phyloP scores from a whole-genome alignment of 1,139 yeast genomes.

The Saccharomyces hybrid region DNA sequence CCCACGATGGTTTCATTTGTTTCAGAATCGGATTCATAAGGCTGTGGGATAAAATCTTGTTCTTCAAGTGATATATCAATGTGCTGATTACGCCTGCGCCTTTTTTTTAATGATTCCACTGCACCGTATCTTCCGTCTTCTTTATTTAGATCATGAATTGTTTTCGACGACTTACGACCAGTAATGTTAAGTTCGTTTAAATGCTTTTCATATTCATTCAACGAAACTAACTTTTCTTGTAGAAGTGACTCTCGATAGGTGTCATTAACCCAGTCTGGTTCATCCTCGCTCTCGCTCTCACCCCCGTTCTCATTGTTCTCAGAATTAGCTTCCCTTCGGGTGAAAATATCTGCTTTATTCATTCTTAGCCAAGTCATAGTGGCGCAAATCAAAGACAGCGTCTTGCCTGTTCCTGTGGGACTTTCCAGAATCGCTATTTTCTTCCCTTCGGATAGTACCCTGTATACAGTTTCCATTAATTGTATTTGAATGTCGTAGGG shows the following conservation, averaged over 20 bases:
- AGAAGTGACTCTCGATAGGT: constrained; percentile 35
- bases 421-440: constrained; percentile 83
- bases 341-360: constrained; percentile 36
- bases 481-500: constrained; percentile 77
- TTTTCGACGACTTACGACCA: constrained; percentile 7
- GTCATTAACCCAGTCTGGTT: constrained; percentile 54
- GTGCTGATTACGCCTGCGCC: constrained; percentile 16
- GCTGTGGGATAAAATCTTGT: constrained; percentile 22
- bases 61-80: constrained; percentile 20
- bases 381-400: constrained; percentile 79
- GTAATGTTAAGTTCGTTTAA: constrained; percentile 28
- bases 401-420: constrained; percentile 95
- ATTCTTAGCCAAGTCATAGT: constrained; percentile 80
- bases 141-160: constrained; percentile 9
- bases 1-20: constrained; percentile 11
- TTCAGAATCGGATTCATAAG: constrained; percentile 34
- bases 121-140: constrained; percentile 6
- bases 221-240: constrained; percentile 30
- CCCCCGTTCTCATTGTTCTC: constrained; percentile 11
- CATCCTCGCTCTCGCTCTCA: constrained; percentile 32
- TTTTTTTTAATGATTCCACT: constrained; percentile 9
- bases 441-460: constrained; percentile 45
- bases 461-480: constrained; percentile 69
- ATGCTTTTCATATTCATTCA: constrained; percentile 36
- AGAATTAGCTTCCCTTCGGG: not conserved